Base-by-base conservation (phyloP, 768 basidiomycete genomes). In the Dentipellis fragilis region DNA sequence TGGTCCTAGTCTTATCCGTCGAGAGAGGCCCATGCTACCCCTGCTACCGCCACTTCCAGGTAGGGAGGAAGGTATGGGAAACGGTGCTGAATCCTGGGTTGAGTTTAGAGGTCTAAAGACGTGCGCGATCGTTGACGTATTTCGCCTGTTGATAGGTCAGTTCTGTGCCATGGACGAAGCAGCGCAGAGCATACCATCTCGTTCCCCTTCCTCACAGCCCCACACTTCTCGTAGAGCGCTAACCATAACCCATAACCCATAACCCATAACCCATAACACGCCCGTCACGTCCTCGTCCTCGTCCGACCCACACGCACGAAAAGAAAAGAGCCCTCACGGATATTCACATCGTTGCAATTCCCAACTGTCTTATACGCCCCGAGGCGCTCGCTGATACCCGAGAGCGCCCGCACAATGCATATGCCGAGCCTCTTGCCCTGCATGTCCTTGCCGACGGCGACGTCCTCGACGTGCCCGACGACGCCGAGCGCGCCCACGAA, bases 151-250 rank as follows among this genome's bases (percentile, higher is more conserved):
- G 23, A 29, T 38, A 62, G 49, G 57, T 10, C 29, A 34, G 23
- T 55, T 38, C 36, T 62, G 50, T 57, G 36, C 29, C 3, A 29
- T 6, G 37, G 36, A 22, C 22, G 29, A 37, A n/a, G 14, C n/a
- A 9, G 39, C 52, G 16, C 10, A 52, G 17, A 40, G 39, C 40
- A 38, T 55, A 87, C 93, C 94, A 98, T 98, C 70, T 96, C 90
- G 64, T 80, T 84, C 71, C 94, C 94, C 71, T 93, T 95, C 74
- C 84, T 87, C 69, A 80, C 76, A 65, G 73, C 95, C n/a, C 94
- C 95, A 67, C 95, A 99, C 71, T 98, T 98, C 69, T 92, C 76
- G 69, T 99, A 99, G 73, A 99, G 98, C 9, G 89, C 94, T 96
- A 66, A 29, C 29, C n/a, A n/a, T n/a, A n/a, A n/a, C n/a, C n/a